phyloP scores from a whole-genome alignment of 2,329 filamentous ascomycete genomes.

The Meredithiella fracta region DNA sequence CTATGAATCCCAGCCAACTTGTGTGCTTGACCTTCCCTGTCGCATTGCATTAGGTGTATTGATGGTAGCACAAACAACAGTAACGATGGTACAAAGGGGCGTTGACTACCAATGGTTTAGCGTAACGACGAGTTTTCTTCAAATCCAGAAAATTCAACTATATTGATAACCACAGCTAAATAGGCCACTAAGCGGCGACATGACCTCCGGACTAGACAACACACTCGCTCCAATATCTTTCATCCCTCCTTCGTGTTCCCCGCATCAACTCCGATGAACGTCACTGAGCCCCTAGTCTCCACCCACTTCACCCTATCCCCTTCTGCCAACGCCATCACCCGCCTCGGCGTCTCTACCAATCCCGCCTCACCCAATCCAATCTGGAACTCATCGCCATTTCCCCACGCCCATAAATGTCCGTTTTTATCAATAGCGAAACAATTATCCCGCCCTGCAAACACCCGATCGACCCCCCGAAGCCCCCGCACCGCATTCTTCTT shows the following conservation, averaged over 20 bases:
- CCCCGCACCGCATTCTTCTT: conserved; percentile 6
- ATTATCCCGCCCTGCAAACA: conserved; percentile 11
- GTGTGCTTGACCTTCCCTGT: too few relatives aligned
- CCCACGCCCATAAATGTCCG: conserved; percentile 11
- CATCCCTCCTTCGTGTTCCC: neutral
- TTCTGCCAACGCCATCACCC: conserved; percentile 1
- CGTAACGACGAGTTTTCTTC: too few relatives aligned
- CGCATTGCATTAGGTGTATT: too few relatives aligned
- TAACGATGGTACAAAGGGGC: too few relatives aligned
- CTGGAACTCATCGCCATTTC: conserved; percentile 10
- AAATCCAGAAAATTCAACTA: too few relatives aligned
- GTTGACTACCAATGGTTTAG: too few relatives aligned
- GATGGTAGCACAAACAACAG: too few relatives aligned
- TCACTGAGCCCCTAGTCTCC: conserved; percentile 8
- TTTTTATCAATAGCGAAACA: conserved; percentile 9
- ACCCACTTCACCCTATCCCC: conserved; percentile 7
- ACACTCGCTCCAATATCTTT: too few relatives aligned
- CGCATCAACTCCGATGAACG: conserved; percentile 10
- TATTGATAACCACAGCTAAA: too few relatives aligned
- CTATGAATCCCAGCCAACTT: too few relatives aligned
- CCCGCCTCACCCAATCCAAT: conserved; percentile 7
- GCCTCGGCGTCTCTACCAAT: conserved; percentile 5
- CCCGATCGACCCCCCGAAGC: neutral
- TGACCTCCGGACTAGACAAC: too few relatives aligned
- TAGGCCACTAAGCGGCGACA: too few relatives aligned